These are phyloP conservation scores for Castanospermum australe DNA, from an alignment of 306 rosid genomes.

Conservation along the genomic window DNA sequence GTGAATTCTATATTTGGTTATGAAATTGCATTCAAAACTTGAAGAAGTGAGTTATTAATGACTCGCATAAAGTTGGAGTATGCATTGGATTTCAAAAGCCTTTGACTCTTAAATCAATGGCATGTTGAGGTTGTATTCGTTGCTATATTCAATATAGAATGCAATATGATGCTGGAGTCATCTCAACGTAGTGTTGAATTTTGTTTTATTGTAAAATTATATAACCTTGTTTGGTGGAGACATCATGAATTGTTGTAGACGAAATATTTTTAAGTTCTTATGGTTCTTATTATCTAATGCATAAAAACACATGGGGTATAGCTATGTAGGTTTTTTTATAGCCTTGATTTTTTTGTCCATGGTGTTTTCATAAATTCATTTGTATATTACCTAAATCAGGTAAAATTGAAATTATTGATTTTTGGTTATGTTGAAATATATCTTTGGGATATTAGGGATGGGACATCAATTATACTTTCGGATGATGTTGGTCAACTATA, in stretches of 20 bases:
- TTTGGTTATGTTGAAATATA: constrained; percentile 23
- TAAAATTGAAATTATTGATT: neutral
- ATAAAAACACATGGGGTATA: neutral
- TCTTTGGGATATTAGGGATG: constrained; percentile 71
- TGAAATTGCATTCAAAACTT: neutral
- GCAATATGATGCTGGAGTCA: neutral
- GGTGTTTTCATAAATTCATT: constrained; percentile 2
- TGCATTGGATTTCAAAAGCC: neutral
- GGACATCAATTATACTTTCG: constrained; percentile 93
- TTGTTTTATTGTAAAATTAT: neutral
- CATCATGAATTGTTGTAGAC: constrained; percentile 7
- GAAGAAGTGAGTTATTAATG: neutral
- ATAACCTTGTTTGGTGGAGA: neutral
- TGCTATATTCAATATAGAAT: neutral
- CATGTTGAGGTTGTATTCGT: neutral
- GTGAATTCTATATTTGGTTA: neutral
- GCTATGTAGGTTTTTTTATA: neutral
- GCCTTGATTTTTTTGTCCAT: neutral
- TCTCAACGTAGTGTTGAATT: neutral
- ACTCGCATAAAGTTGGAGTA: neutral
- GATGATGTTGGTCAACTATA: constrained; percentile 98
- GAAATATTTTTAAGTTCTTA: neutral
- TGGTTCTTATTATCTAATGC: neutral
- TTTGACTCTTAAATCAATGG: neutral
- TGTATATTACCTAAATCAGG: neutral